Conservation (phyloP, 768 basidiomycete genomes). For the Termitomyces sp. region DNA sequence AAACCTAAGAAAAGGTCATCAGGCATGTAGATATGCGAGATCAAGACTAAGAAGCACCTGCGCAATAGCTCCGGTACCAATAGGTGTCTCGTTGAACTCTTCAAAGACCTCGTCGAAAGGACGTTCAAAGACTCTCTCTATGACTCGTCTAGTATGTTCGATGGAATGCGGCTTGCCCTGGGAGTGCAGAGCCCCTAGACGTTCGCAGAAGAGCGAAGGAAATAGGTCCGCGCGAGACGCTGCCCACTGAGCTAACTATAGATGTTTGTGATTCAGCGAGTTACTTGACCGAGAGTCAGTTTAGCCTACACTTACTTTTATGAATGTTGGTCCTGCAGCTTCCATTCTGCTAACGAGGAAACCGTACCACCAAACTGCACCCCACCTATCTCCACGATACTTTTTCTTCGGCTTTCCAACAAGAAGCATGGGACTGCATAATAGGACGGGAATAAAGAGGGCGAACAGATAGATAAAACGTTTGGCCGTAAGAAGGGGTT, state of each 20-base stretch:
- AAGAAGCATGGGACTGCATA: conserved; percentile 82
- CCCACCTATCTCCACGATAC: conserved; percentile 80
- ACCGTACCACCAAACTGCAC: conserved; percentile 97
- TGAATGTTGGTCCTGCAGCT: conserved; percentile 93
- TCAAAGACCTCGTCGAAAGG: conserved; percentile 90
- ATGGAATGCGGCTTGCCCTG: conserved; percentile 81
- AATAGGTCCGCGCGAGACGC: conserved; percentile 94
- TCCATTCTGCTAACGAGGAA: conserved; percentile 88
- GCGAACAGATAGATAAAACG: conserved; percentile 82
- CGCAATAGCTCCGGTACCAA: conserved; percentile 98
- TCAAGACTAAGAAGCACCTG: conserved; percentile 48
- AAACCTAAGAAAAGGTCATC: conserved; percentile 55
- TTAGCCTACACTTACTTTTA: conserved; percentile 64
- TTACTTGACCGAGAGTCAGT: not conserved
- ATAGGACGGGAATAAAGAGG: conserved; percentile 86
- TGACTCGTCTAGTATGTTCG: conserved; percentile 72
- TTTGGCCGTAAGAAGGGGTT: conserved; percentile 79
- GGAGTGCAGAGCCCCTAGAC: conserved; percentile 86
- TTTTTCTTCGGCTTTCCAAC: conserved; percentile 54
- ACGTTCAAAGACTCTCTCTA: conserved; percentile 80
- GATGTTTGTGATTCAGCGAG: conserved; percentile 16
- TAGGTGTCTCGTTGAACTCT: conserved; percentile 81
- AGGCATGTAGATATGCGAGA: not conserved
- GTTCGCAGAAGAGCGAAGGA: conserved; percentile 80
- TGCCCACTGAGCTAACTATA: conserved; percentile 95